These are phyloP conservation scores for Alternaria solani DNA, from an alignment of 2,329 filamentous ascomycete species.

Conservation along the genomic window DNA sequence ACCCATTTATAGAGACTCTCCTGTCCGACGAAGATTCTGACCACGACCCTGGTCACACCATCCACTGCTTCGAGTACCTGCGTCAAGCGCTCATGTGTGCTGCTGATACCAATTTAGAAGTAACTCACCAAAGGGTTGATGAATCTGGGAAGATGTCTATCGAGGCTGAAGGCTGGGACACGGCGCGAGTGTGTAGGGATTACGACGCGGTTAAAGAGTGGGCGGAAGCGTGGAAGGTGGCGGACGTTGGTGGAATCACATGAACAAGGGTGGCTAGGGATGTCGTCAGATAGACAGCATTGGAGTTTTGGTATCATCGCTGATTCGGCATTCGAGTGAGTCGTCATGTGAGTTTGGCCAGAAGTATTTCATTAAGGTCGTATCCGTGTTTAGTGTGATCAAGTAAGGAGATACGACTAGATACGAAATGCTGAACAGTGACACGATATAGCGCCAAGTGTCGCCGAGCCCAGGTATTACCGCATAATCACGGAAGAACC, in stretches of 20 bases:
- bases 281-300: neutral
- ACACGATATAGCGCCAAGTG: neutral
- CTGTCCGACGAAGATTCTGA: neutral
- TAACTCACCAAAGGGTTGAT: neutral
- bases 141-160: neutral
- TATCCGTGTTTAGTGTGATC: neutral
- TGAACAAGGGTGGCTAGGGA: neutral
- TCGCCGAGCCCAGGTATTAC: neutral
- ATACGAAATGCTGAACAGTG: neutral
- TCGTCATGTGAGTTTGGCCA: neutral
- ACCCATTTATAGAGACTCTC: slow-evolving; percentile 9
- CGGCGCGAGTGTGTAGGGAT: slow-evolving; percentile 34
- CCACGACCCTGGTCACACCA: neutral
- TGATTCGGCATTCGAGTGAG: neutral
- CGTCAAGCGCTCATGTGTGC: slow-evolving; percentile 37
- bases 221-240: slow-evolving; percentile 27
- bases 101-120: slow-evolving; percentile 35
- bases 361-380: neutral
- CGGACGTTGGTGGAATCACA: slow-evolving; percentile 1
- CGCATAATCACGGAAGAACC: neutral
- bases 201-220: slow-evolving; percentile 35
- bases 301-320: neutral
- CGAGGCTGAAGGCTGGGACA: slow-evolving; percentile 26
- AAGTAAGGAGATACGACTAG: neutral
- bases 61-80: slow-evolving; percentile 40